Evolutionary conservation across 2,329 filamentous ascomycete genomes (phyloP).

Genomic region (Arthroderma sp.): DNA sequence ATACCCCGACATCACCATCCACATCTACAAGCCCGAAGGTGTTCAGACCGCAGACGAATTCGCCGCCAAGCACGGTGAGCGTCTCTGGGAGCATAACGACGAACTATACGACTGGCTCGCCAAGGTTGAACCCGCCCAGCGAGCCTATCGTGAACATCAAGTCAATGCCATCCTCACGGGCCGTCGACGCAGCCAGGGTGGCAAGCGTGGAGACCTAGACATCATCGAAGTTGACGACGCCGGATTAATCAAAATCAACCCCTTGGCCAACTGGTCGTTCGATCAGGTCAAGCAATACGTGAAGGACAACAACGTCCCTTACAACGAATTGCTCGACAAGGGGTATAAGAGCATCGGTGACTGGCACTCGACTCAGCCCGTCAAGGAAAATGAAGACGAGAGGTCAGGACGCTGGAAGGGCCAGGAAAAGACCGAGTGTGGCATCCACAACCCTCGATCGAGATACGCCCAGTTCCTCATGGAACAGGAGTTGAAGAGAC

Average conservation of each 20-base stretch:
- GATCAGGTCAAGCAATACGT: slow-evolving; percentile 80
- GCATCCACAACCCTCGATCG: slow-evolving; percentile 95
- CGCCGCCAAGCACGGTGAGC: slow-evolving; percentile 64
- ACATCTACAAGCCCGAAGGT: slow-evolving; percentile 79
- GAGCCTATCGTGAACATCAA: slow-evolving; percentile 74
- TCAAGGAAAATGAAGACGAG: slow-evolving; percentile 86
- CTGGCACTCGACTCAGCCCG: slow-evolving; percentile 92
- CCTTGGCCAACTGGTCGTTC: slow-evolving; percentile 88
- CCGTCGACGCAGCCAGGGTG: slow-evolving; percentile 80
- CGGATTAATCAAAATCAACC: slow-evolving; percentile 93
- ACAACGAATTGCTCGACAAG: slow-evolving; percentile 77
- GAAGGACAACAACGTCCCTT: slow-evolving; percentile 73
- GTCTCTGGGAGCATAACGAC: slow-evolving; percentile 71
- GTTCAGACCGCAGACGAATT: slow-evolving; percentile 63
- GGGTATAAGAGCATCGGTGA: slow-evolving; percentile 99
- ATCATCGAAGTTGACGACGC: slow-evolving; percentile 88
- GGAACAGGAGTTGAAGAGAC: slow-evolving; percentile 56
- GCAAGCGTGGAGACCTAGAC: slow-evolving; percentile 76
- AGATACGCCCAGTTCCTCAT: slow-evolving; percentile 76
- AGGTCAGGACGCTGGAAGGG: slow-evolving; percentile 95
- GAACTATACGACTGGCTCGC: slow-evolving; percentile 93
- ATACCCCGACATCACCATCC: slow-evolving; percentile 69
- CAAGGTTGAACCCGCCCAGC: slow-evolving; percentile 92
- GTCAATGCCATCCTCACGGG: slow-evolving; percentile 88
- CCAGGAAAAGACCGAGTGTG: slow-evolving; percentile 89